These are phyloP conservation scores for Xylariaceae sp. DNA, from an alignment of 2,329 filamentous ascomycete species.

Conservation along the genomic window DNA sequence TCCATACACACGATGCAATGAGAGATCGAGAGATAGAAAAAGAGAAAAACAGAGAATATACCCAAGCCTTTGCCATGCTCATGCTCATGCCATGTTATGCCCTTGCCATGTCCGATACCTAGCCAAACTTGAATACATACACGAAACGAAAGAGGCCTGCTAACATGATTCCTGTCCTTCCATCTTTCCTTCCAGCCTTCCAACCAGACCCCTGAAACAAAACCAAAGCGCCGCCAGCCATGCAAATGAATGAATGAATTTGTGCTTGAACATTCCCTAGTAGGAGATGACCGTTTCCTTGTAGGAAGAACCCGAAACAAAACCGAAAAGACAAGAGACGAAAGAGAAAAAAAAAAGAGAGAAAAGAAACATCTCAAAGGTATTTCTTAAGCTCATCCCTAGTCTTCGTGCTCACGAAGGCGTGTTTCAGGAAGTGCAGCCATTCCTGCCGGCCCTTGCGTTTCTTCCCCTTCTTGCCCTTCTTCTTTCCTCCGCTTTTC, in stretches of 20 bases:
- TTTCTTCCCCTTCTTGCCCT: slow-evolving; percentile 41
- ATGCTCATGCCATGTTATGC: not conserved
- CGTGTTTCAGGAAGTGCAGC: slow-evolving; percentile 70
- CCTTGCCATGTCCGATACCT: not conserved
- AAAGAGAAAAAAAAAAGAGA: not conserved
- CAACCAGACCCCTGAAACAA: no score
- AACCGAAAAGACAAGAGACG: not conserved
- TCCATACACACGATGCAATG: no score
- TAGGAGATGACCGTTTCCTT: no score
- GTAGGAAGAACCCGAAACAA: not conserved
- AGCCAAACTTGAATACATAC: no score
- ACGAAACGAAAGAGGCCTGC: not conserved
- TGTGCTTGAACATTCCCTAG: no score
- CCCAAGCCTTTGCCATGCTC: no score
- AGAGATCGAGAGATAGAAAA: no score
- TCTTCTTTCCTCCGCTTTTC: slow-evolving; percentile 52
- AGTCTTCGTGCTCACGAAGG: slow-evolving; percentile 71
- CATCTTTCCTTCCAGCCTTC: no score
- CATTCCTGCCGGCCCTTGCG: slow-evolving; percentile 62
- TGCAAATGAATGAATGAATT: not conserved
- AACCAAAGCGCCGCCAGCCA: not conserved
- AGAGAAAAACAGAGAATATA: slow-evolving; percentile 1
- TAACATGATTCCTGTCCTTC: no score
- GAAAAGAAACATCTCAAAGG: not conserved
- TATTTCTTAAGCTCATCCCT: slow-evolving; percentile 57